phyloP scores from a whole-genome alignment of 2,329 filamentous ascomycete genomes.

The Calonectria pseudoturangicola region DNA sequence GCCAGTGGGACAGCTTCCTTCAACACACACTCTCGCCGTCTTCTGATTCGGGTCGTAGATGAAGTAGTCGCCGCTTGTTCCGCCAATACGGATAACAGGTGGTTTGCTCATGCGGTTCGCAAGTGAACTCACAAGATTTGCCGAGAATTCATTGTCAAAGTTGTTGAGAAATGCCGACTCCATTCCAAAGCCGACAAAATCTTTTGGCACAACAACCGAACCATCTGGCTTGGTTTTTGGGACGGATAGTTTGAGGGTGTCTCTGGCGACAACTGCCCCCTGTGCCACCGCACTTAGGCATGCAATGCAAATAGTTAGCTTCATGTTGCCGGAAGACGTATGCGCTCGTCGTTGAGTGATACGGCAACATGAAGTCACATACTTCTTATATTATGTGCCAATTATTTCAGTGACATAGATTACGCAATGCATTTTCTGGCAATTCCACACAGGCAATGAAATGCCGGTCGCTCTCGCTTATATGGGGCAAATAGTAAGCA shows the following conservation, averaged over 20 bases:
- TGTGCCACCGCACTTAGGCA: background rate
- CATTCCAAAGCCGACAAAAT: conserved; percentile 5
- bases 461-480: conserved; percentile 4
- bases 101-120: conserved; percentile 3
- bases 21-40: background rate
- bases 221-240: background rate
- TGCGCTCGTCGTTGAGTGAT: background rate
- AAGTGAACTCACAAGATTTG: conserved; percentile 1
- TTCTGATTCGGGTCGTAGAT: background rate
- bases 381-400: background rate
- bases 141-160: conserved; percentile 4
- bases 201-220: background rate
- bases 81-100: background rate
- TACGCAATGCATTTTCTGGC: background rate
- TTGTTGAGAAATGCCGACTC: background rate
- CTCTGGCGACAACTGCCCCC: background rate
- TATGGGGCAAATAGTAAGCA: conserved; percentile 4
- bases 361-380: background rate
- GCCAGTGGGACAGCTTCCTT: conserved; percentile 5
- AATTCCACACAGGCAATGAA: background rate
- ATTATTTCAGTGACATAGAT: background rate
- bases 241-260: background rate
- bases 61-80: conserved; percentile 20
- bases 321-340: conserved; percentile 60
- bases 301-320: background rate